A percentile compares a stretch with the other conserved stretches of the same genome.
Evolutionary conservation across 108 stramenopile genomes (phyloP).

Genomic region (Pseudonitzschia multiseries): DNA sequence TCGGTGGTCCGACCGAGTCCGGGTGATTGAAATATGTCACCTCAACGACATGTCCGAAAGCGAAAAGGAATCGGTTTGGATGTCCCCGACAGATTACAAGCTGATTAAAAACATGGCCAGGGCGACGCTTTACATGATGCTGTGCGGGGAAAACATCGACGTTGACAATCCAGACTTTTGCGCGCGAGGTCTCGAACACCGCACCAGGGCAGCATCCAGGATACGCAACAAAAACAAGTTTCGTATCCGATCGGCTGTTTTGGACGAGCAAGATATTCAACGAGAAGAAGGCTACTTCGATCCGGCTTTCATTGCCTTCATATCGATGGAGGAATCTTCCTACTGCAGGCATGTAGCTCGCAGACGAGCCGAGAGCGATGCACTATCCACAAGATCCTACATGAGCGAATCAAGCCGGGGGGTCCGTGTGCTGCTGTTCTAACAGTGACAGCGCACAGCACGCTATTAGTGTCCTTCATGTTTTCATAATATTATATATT

Average conservation of each 20-base stretch:
- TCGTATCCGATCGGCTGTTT: slow-evolving; percentile 25
- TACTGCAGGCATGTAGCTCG: slow-evolving; percentile 14
- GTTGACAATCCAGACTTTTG: slow-evolving; percentile 9
- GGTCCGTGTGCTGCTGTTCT: too few relatives aligned
- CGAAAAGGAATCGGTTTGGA: slow-evolving; percentile 25
- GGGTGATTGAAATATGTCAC: slow-evolving; percentile 12
- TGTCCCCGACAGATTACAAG: slow-evolving; percentile 18
- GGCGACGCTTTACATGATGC: slow-evolving; percentile 27
- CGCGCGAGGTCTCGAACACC: slow-evolving; percentile 30
- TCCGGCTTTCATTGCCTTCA: slow-evolving; percentile 33
- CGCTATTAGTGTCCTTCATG: too few relatives aligned
- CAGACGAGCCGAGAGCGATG: slow-evolving; percentile 9
- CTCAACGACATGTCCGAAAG: slow-evolving; percentile 8
- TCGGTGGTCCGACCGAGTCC: not conserved
- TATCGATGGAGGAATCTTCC: slow-evolving; percentile 24
- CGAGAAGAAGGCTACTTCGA: slow-evolving; percentile 31
- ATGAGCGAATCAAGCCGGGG: not conserved
- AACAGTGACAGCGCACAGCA: too few relatives aligned
- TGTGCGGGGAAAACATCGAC: slow-evolving; percentile 10
- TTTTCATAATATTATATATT: too few relatives aligned
- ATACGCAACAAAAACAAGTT: slow-evolving; percentile 19
- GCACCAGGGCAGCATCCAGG: slow-evolving; percentile 23
- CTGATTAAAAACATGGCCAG: slow-evolving; percentile 14
- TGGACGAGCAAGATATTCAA: slow-evolving; percentile 39
- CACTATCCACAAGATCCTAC: not conserved